phyloP scores from a whole-genome alignment of 192 early-diverging fungal species.

The Coemansia sp. region DNA sequence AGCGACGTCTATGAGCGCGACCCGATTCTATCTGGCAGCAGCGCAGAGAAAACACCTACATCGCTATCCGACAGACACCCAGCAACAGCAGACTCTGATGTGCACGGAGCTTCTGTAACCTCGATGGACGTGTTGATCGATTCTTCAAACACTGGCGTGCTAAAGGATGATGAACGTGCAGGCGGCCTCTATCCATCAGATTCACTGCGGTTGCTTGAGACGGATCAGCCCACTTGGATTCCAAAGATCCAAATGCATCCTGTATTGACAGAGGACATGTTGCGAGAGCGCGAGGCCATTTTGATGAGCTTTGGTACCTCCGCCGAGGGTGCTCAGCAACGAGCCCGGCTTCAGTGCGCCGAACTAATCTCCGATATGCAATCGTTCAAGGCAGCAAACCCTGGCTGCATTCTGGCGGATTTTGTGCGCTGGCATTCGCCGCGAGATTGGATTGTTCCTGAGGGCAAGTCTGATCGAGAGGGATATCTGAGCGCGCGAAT shows the following conservation, averaged over 20 bases:
- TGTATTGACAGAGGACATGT: slow-evolving; percentile 87
- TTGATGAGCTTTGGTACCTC: slow-evolving; percentile 79
- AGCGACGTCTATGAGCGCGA: slow-evolving; percentile 42
- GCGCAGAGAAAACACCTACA: background rate
- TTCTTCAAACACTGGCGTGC: background rate
- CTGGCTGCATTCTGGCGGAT: slow-evolving; percentile 71
- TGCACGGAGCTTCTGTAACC: background rate
- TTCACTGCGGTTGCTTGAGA: slow-evolving; percentile 56
- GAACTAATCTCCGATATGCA: slow-evolving; percentile 77
- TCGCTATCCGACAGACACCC: background rate
- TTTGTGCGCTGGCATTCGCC: slow-evolving; percentile 96
- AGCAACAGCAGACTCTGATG: slow-evolving; percentile 2
- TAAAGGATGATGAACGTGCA: slow-evolving; percentile 27
- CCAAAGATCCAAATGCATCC: slow-evolving; percentile 70
- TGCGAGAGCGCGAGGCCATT: slow-evolving; percentile 73
- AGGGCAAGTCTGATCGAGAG: slow-evolving; percentile 37
- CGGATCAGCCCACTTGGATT: slow-evolving; percentile 65
- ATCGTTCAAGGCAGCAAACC: slow-evolving; percentile 94
- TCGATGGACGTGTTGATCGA: too few relatives aligned
- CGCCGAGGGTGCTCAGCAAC: slow-evolving; percentile 63
- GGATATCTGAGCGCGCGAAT: slow-evolving; percentile 74
- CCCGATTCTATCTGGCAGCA: slow-evolving; percentile 1
- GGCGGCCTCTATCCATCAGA: slow-evolving; percentile 54
- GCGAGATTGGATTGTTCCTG: slow-evolving; percentile 81
- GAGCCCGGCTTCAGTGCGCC: slow-evolving; percentile 75